These are phyloP conservation scores for Claviceps sp. DNA, from an alignment of 2,329 filamentous ascomycete genomes.

Conservation along the genomic window DNA sequence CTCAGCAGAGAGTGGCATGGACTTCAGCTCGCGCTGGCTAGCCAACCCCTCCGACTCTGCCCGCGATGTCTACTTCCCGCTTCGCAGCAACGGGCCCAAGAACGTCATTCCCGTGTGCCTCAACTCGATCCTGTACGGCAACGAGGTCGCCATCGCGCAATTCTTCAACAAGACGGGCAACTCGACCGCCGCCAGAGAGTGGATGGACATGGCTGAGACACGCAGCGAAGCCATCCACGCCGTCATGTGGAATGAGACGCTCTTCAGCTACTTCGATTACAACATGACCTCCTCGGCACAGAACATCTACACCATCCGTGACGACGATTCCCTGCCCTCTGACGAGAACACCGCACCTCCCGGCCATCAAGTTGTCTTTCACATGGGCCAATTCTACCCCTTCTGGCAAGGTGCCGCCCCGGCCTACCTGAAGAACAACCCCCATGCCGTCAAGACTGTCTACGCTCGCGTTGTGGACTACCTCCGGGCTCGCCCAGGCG, in stretches of 20 bases:
- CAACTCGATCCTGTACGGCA: constrained; percentile 55
- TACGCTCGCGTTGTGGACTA: constrained; percentile 40
- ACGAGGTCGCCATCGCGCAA: constrained; percentile 44
- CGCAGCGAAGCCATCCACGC: constrained; percentile 49
- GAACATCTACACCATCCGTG: constrained; percentile 37
- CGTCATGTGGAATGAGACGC: constrained; percentile 50
- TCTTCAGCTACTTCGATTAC: constrained; percentile 55
- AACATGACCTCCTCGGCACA: constrained; percentile 47
- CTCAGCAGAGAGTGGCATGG: constrained; percentile 53
- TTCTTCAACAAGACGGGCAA: constrained; percentile 42
- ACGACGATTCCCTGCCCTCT: constrained; percentile 23
- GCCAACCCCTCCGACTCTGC: constrained; percentile 42
- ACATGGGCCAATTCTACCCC: constrained; percentile 49
- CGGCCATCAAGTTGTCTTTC: constrained; percentile 43
- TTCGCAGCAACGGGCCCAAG: constrained; percentile 47
- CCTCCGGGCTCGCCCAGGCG: constrained; percentile 39
- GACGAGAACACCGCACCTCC: constrained; percentile 31
- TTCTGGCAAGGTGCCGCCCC: constrained; percentile 58
- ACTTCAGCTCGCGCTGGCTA: constrained; percentile 48
- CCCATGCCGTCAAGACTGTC: constrained; percentile 39
- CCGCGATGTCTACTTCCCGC: constrained; percentile 48
- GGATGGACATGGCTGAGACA: constrained; percentile 33
- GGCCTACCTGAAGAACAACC: constrained; percentile 40
- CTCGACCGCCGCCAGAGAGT: constrained; percentile 32
- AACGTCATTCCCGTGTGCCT: constrained; percentile 50